Evolutionary conservation across 2,329 filamentous ascomycete genomes (phyloP).

Genomic region (Cryphonectria nitschkei): DNA sequence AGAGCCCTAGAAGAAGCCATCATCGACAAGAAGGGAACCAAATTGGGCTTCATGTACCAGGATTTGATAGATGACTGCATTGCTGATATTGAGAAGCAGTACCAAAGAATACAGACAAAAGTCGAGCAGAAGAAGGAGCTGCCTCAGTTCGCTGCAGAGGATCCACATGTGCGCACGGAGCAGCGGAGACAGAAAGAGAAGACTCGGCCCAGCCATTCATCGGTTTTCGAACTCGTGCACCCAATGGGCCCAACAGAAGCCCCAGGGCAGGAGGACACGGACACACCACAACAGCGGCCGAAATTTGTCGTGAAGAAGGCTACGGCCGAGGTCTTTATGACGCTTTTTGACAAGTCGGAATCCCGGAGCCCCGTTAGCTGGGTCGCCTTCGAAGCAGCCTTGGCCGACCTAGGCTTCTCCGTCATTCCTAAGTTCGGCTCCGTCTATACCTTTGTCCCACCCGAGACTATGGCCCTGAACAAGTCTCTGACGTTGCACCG

Average conservation of each 20-base stretch:
- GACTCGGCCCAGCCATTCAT: constrained; percentile 45
- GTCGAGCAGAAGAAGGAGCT: constrained; percentile 31
- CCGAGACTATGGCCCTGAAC: constrained; percentile 33
- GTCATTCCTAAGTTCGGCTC: constrained; percentile 47
- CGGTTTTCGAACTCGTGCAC: constrained; percentile 38
- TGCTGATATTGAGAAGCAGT: constrained; percentile 37
- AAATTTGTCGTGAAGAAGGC: constrained; percentile 44
- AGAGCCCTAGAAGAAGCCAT: constrained; percentile 43
- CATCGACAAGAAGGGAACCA: constrained; percentile 42
- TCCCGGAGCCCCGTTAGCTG: constrained; percentile 36
- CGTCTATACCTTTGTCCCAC: constrained; percentile 44
- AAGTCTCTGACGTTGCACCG: constrained; percentile 42
- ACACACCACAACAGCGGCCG: neutral
- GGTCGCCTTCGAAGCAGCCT: constrained; percentile 45
- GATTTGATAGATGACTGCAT: constrained; percentile 47
- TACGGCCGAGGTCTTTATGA: constrained; percentile 44
- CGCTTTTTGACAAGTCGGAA: constrained; percentile 38
- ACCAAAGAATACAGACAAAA: constrained; percentile 35
- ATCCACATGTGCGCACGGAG: constrained; percentile 36
- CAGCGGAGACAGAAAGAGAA: constrained; percentile 48
- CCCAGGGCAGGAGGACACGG: neutral
- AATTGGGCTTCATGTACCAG: constrained; percentile 48
- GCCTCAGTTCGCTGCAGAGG: constrained; percentile 30
- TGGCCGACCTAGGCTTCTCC: constrained; percentile 39
- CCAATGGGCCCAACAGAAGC: neutral